phyloP scores from a whole-genome alignment of 345 rosid genomes.

The Aethionema arabicum region DNA sequence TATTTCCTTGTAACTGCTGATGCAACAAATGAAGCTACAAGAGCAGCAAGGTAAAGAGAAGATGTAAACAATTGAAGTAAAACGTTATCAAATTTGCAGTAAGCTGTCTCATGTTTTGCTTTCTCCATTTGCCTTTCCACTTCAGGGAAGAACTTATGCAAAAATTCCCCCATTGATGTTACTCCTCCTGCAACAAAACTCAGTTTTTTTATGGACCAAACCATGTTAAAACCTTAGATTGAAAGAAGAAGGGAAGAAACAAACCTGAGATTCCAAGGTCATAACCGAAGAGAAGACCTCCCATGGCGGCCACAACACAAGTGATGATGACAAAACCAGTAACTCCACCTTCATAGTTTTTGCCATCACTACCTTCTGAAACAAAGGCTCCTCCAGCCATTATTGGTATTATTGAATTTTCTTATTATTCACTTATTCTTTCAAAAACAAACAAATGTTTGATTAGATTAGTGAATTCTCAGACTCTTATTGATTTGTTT shows the following conservation, averaged over 20 bases:
- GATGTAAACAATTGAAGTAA: constrained; percentile 50
- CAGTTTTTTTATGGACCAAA: not conserved
- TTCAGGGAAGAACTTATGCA: constrained; percentile 48
- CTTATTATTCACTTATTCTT: constrained; percentile 23
- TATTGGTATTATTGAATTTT: not conserved
- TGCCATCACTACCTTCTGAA: constrained; percentile 29
- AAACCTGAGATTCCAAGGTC: constrained; percentile 56
- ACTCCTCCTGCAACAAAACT: constrained; percentile 46
- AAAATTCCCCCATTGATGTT: constrained; percentile 53
- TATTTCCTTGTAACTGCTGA: constrained; percentile 44
- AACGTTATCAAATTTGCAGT: constrained; percentile 55
- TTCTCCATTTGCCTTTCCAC: constrained; percentile 36
- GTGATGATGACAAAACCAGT: constrained; percentile 47
- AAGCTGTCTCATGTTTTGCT: constrained; percentile 32
- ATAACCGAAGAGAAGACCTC: constrained; percentile 61
- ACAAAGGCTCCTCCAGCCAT: constrained; percentile 61
- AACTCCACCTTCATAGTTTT: constrained; percentile 46
- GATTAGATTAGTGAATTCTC: constrained; percentile 1
- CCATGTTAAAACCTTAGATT: not conserved
- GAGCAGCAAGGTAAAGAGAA: constrained; percentile 53
- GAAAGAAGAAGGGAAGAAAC: constrained; percentile 1
- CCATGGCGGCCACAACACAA: constrained; percentile 55
- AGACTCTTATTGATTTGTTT: not conserved
- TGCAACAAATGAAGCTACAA: constrained; percentile 49
- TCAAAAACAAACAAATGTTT: constrained; percentile 3